Percentiles rank a stretch among this genome's conserved stretches.
Conservation (phyloP, 768 basidiomycete species). For the Xanthoconium stramineum region DNA sequence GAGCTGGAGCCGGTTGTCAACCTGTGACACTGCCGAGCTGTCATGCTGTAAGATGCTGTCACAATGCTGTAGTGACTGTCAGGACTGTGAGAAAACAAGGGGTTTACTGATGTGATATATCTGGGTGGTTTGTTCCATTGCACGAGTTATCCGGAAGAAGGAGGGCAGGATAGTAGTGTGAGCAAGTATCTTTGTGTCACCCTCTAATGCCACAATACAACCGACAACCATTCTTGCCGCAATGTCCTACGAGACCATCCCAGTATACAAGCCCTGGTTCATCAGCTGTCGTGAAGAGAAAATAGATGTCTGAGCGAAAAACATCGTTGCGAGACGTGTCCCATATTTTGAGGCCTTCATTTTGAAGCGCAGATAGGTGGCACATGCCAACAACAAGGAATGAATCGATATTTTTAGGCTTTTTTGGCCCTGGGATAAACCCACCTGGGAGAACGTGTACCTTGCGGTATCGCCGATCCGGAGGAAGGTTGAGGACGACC, state of each 20-base stretch:
- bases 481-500: background rate
- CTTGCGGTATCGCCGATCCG: background rate
- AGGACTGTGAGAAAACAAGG: no score
- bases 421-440: background rate
- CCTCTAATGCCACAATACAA: background rate
- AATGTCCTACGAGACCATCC: constrained; percentile 1
- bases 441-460: background rate
- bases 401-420: background rate
- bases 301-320: background rate
- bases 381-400: background rate
- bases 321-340: background rate
- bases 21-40: no score
- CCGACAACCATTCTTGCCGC: background rate
- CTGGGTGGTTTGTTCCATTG: background rate
- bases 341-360: no score
- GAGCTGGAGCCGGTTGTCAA: no score
- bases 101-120: no score
- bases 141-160: background rate
- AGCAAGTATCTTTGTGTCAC: background rate
- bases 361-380: background rate
- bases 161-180: background rate
- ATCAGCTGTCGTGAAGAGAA: background rate
- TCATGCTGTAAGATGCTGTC: no score
- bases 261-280: background rate
- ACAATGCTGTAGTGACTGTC: no score